phyloP scores from a whole-genome alignment of 83 land plant species.

The Picea mariana region DNA sequence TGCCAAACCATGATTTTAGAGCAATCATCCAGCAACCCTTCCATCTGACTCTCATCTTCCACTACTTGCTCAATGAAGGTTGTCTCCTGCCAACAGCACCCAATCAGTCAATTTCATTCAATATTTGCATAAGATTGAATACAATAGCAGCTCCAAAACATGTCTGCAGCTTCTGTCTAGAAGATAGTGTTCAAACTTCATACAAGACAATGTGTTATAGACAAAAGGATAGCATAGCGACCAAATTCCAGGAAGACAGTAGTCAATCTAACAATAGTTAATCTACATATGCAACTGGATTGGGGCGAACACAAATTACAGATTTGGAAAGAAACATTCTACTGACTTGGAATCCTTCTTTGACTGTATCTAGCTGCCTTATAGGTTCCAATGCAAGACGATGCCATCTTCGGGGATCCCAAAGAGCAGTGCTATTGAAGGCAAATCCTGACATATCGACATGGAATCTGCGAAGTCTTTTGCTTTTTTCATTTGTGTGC shows the following conservation, averaged over 20 bases:
- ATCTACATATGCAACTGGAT: neutral
- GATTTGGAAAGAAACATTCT: neutral
- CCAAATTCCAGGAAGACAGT: neutral
- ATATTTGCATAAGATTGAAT: neutral
- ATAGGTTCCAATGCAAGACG: slow-evolving; percentile 65
- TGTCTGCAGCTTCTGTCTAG: neutral
- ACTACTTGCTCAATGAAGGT: slow-evolving; percentile 81
- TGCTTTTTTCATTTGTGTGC: slow-evolving; percentile 70
- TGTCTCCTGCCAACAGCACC: slow-evolving; percentile 55
- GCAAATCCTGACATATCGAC: slow-evolving; percentile 94
- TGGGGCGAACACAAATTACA: neutral
- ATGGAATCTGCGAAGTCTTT: slow-evolving; percentile 74
- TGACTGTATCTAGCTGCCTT: slow-evolving; percentile 67
- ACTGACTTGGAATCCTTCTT: slow-evolving; percentile 79
- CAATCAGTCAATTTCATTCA: neutral
- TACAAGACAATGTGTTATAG: neutral
- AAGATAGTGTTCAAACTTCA: neutral
- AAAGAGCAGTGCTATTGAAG: slow-evolving; percentile 88
- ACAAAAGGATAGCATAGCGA: neutral
- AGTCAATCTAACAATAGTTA: neutral
- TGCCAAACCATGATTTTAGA: slow-evolving; percentile 89
- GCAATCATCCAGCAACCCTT: slow-evolving; percentile 62
- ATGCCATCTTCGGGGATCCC: slow-evolving; percentile 92
- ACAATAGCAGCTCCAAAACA: neutral
- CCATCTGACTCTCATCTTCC: slow-evolving; percentile 95